These are phyloP conservation scores for Fragosphaeria purpurea DNA, from an alignment of 2,329 filamentous ascomycete species.

Conservation along the genomic window DNA sequence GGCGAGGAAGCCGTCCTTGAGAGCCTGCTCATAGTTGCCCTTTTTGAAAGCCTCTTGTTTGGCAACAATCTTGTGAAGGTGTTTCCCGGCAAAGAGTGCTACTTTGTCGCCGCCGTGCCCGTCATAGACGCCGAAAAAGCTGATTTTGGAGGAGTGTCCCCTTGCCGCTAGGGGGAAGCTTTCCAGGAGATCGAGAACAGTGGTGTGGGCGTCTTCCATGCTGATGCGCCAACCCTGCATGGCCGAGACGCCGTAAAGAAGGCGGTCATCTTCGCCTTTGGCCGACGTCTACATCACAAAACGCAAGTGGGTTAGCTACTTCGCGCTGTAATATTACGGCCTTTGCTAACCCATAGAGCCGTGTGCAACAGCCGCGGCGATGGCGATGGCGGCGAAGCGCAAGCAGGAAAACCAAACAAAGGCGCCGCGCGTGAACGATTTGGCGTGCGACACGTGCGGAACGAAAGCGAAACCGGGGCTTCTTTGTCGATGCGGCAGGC, in stretches of 20 bases:
- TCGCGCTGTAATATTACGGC: neutral
- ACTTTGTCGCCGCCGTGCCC: slow-evolving; percentile 97
- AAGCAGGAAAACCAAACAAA: neutral
- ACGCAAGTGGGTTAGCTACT: slow-evolving; percentile 7
- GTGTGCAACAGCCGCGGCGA: slow-evolving; percentile 16
- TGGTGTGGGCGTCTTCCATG: slow-evolving; percentile 96
- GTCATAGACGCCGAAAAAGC: slow-evolving; percentile 97
- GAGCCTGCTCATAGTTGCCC: slow-evolving; percentile 84
- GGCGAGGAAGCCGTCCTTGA: slow-evolving; percentile 95
- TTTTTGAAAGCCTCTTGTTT: slow-evolving; percentile 91
- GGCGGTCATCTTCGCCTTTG: slow-evolving; percentile 82
- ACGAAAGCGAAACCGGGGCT: no score
- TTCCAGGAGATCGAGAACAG: slow-evolving; percentile 75
- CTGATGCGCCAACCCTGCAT: slow-evolving; percentile 99
- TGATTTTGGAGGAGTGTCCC: slow-evolving; percentile 63
- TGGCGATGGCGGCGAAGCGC: no score
- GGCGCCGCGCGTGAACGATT: neutral
- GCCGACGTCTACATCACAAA: slow-evolving; percentile 59
- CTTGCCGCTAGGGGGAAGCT: slow-evolving; percentile 44
- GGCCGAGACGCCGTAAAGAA: slow-evolving; percentile 88
- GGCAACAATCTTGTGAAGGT: slow-evolving; percentile 87
- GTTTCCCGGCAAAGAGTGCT: slow-evolving; percentile 80
- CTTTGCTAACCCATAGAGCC: slow-evolving; percentile 1
- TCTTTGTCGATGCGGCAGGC: no score
- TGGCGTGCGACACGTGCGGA: neutral